Evolutionary conservation across 192 early-diverging fungal species (phyloP).

Genomic region (Dimargaris cristalligena): DNA sequence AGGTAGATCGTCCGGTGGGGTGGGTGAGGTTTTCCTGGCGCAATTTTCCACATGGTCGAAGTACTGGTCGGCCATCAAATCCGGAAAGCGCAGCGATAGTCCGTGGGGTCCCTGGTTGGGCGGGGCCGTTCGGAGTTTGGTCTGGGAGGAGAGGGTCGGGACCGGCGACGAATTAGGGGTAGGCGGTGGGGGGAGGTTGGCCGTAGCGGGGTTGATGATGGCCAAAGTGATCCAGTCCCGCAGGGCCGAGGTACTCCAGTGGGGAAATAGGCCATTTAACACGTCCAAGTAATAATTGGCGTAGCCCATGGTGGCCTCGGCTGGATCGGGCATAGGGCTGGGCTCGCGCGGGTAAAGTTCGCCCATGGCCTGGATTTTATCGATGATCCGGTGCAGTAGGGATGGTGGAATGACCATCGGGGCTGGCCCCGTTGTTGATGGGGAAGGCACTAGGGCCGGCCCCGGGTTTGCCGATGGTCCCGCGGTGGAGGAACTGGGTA

Average conservation of each 20-base stretch:
- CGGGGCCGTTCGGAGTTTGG: too few relatives aligned
- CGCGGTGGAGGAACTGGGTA: too few relatives aligned
- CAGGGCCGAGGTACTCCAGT: conserved; percentile 19
- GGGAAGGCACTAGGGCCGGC: too few relatives aligned
- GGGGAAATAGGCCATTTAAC: conserved; percentile 23
- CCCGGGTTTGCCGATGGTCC: too few relatives aligned
- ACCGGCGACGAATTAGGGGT: too few relatives aligned
- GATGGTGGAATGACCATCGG: too few relatives aligned
- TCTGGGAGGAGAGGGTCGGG: too few relatives aligned
- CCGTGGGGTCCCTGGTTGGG: conserved; percentile 2
- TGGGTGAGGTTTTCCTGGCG: too few relatives aligned
- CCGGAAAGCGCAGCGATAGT: background rate
- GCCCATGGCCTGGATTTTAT: background rate
- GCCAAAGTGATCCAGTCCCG: conserved; percentile 14
- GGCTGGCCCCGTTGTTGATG: too few relatives aligned
- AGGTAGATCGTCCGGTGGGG: too few relatives aligned
- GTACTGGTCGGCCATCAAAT: conserved; percentile 10
- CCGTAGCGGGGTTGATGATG: conserved; percentile 15
- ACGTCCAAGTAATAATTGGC: conserved; percentile 9
- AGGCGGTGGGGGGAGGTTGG: conserved; percentile 10
- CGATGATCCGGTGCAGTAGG: background rate
- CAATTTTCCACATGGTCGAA: conserved; percentile 13
- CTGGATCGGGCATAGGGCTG: background rate
- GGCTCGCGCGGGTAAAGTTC: conserved; percentile 6
- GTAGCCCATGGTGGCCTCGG: background rate